phyloP scores from a whole-genome alignment of 305 asterid genomes.

The Ajuga reptans region DNA sequence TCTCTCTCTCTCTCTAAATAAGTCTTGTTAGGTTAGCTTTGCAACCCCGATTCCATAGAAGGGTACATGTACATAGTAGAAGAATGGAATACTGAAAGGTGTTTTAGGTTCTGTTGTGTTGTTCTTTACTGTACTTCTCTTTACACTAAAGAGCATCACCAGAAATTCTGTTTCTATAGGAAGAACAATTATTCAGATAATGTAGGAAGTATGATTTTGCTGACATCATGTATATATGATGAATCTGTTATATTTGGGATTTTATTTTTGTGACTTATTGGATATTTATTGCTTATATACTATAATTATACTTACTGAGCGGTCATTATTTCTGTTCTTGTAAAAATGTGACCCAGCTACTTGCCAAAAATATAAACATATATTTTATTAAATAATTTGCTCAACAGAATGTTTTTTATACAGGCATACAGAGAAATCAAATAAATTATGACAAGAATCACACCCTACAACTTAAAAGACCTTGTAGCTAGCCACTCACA shows the following conservation, averaged over 20 bases:
- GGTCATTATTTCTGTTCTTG: neutral
- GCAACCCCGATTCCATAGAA: conserved; percentile 21
- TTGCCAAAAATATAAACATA: conserved; percentile 12
- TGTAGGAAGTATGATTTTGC: neutral
- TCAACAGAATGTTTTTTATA: conserved; percentile 15
- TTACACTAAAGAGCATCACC: neutral
- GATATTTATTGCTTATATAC: neutral
- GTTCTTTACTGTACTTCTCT: neutral
- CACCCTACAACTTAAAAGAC: conserved; percentile 12
- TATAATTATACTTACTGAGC: neutral
- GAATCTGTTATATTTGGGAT: neutral
- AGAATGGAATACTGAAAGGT: conserved; percentile 23
- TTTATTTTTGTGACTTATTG: neutral
- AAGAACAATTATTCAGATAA: neutral
- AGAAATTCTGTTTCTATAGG: neutral
- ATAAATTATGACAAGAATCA: conserved; percentile 13
- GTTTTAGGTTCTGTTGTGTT: neutral
- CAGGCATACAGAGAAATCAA: conserved; percentile 20
- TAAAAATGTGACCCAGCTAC: conserved; percentile 6
- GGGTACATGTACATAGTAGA: neutral
- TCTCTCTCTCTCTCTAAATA: neutral
- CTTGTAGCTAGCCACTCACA: neutral
- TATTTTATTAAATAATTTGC: conserved; percentile 22
- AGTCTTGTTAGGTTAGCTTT: neutral
- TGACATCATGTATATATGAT: neutral